Evolutionary conservation across 148 eudicot species (phyloP).

Genomic region (Salicornia ramosissima): DNA sequence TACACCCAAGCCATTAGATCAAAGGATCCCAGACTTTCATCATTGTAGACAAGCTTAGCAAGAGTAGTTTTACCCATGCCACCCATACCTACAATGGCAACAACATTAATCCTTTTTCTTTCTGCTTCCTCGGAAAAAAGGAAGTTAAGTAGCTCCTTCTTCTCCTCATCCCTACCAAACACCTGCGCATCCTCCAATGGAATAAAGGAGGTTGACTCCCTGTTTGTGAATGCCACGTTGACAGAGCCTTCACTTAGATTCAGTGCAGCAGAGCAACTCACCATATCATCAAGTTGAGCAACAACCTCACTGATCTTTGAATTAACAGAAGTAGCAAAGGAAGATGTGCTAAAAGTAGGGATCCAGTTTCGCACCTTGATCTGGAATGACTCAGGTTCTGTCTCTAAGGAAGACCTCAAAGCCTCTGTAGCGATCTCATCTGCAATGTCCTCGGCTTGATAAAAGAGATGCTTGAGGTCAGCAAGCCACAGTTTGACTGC

Average conservation of each 20-base stretch:
- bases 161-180: conserved; percentile 16
- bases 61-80: conserved; percentile 22
- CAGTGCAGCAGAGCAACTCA: neutral
- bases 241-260: conserved; percentile 3
- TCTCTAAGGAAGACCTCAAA: neutral
- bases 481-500: conserved; percentile 7
- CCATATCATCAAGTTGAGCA: neutral
- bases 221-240: neutral
- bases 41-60: conserved; percentile 12
- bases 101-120: neutral
- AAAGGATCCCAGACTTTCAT: conserved; percentile 1
- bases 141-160: neutral
- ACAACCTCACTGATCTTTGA: neutral
- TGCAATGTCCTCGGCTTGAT: conserved; percentile 4
- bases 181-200: neutral
- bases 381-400: neutral
- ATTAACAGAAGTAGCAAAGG: neutral
- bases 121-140: conserved; percentile 3
- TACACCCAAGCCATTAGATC: conserved; percentile 14
- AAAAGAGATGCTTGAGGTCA: conserved; percentile 7
- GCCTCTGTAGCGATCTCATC: conserved; percentile 5
- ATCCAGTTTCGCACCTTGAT: neutral
- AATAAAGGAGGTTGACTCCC: conserved; percentile 2
- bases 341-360: neutral
- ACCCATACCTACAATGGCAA: conserved; percentile 19